Conservation (phyloP, 2,329 filamentous ascomycete genomes). For the Penicillium sp. region DNA sequence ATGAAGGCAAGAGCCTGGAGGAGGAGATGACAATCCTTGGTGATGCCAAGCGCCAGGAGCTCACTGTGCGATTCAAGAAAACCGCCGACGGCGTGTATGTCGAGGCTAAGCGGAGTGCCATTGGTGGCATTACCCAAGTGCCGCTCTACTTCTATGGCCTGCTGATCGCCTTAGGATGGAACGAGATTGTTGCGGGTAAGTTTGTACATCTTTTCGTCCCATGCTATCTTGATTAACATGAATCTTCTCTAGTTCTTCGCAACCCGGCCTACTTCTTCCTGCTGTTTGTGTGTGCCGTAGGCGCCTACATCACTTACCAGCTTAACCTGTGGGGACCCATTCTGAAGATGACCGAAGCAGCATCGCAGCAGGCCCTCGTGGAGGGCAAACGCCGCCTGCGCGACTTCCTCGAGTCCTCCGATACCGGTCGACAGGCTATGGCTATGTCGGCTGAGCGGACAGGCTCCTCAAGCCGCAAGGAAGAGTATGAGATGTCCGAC, state of each 20-base stretch:
- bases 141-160: constrained; percentile 93
- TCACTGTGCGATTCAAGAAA: constrained; percentile 96
- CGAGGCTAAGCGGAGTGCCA: constrained; percentile 93
- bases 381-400: constrained; percentile 89
- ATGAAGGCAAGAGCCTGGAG: constrained; percentile 89
- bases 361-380: constrained; percentile 79
- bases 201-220: constrained; percentile 8
- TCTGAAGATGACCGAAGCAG: constrained; percentile 90
- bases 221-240: constrained; percentile 2
- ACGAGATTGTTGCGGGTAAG: constrained; percentile 92
- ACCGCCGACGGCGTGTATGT: constrained; percentile 97
- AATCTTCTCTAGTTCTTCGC: constrained; percentile 69
- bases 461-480: constrained; percentile 36
- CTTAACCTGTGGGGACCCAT: constrained; percentile 96
- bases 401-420: constrained; percentile 85
- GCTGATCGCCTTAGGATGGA: constrained; percentile 92
- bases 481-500: constrained; percentile 60
- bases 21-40: constrained; percentile 95
- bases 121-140: constrained; percentile 90
- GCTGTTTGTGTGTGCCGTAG: constrained; percentile 71
- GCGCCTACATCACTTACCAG: constrained; percentile 84
- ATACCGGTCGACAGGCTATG: constrained; percentile 79
- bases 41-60: constrained; percentile 85
- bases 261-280: constrained; percentile 93
- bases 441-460: constrained; percentile 61